These are phyloP conservation scores for Aureobasidium sp. DNA, from an alignment of 2,329 filamentous ascomycete genomes.

Conservation along the genomic window DNA sequence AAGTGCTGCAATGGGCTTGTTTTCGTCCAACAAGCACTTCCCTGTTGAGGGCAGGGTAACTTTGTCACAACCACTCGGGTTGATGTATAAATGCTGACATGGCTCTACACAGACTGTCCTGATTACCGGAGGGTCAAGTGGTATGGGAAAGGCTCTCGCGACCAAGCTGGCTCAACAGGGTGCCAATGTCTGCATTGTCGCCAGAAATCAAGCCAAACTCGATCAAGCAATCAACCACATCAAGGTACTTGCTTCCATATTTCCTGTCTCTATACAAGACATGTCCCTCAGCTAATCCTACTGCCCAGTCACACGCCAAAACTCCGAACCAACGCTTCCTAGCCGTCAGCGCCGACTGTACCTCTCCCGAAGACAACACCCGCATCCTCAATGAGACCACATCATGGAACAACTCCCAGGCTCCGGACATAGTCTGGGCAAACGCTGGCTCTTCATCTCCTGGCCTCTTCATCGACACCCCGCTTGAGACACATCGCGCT, in stretches of 20 bases:
- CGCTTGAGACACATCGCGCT: slow-evolving; percentile 56
- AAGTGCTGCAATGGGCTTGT: slow-evolving; percentile 58
- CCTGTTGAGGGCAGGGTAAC: slow-evolving; percentile 73
- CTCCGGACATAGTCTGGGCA: slow-evolving; percentile 87
- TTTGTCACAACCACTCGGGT: neutral
- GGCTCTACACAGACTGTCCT: slow-evolving; percentile 61
- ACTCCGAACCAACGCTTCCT: slow-evolving; percentile 62
- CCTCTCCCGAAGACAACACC: slow-evolving; percentile 59
- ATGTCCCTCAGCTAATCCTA: neutral
- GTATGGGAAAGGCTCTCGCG: slow-evolving; percentile 75
- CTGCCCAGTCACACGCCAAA: neutral
- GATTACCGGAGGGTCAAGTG: slow-evolving; percentile 86
- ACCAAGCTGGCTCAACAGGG: slow-evolving; percentile 72
- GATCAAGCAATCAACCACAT: slow-evolving; percentile 60
- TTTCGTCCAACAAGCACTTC: slow-evolving; percentile 65
- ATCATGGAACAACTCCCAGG: slow-evolving; percentile 65
- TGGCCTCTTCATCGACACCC: slow-evolving; percentile 68
- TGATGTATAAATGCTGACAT: slow-evolving; percentile 9
- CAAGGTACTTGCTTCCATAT: slow-evolving; percentile 41
- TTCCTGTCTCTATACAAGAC: neutral
- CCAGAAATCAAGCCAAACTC: slow-evolving; percentile 70
- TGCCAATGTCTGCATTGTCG: slow-evolving; percentile 78
- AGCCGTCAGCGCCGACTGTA: slow-evolving; percentile 77
- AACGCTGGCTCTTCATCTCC: slow-evolving; percentile 70
- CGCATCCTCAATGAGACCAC: slow-evolving; percentile 65